Conservation (phyloP, 1,284 basidiomycete species). For the Vanrija sp. region DNA sequence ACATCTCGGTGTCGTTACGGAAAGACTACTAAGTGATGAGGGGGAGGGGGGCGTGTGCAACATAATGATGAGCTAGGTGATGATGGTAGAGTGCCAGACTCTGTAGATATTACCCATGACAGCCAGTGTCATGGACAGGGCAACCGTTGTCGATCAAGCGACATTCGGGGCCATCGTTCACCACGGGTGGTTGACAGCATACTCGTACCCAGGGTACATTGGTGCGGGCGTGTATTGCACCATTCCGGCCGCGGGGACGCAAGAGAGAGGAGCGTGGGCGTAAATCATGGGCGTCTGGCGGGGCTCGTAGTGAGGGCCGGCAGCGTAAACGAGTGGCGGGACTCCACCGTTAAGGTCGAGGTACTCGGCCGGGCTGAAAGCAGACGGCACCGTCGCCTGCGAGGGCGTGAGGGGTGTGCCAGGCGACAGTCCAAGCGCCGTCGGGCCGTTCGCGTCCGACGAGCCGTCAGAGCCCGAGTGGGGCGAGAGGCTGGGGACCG, state of each 20-base stretch:
- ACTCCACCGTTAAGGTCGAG: neutral
- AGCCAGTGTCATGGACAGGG: too few relatives aligned
- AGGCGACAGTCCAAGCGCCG: slow-evolving; percentile 2
- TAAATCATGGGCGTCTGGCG: neutral
- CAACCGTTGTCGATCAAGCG: neutral
- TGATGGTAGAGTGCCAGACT: too few relatives aligned
- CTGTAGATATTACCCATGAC: too few relatives aligned
- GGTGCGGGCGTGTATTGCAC: slow-evolving; percentile 5
- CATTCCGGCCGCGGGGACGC: neutral
- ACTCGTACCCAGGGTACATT: slow-evolving; percentile 11
- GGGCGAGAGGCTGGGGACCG: slow-evolving; percentile 11
- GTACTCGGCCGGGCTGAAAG: slow-evolving; percentile 1
- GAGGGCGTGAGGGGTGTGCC: slow-evolving; percentile 12
- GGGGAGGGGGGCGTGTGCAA: too few relatives aligned
- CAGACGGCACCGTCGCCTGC: slow-evolving; percentile 5
- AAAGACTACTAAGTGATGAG: neutral
- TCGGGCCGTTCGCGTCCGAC: neutral
- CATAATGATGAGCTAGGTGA: too few relatives aligned
- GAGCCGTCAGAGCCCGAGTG: slow-evolving; percentile 4
- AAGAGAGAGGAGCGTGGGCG: neutral
- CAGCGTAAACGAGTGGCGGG: neutral
- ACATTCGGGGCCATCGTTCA: neutral
- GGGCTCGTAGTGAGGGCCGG: neutral
- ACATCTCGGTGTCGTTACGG: too few relatives aligned
- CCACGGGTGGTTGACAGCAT: slow-evolving; percentile 14